phyloP scores from a whole-genome alignment of 208 protist species.

The Trypanosoma congolense region DNA sequence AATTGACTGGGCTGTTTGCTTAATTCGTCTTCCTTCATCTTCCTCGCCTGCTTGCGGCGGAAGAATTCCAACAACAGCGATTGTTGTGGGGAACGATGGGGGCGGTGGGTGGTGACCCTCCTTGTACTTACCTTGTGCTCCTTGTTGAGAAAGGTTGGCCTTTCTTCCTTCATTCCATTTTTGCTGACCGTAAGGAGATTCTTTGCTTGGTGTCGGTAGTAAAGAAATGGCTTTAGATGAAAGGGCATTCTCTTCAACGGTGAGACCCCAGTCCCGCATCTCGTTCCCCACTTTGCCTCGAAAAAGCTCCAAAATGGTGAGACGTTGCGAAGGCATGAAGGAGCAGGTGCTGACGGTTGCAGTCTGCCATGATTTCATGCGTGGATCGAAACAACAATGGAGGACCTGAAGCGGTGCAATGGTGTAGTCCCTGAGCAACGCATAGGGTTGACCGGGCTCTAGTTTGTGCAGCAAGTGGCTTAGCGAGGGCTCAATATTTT shows the following conservation, averaged over 20 bases:
- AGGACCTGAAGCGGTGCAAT: constrained; percentile 76
- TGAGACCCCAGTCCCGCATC: constrained; percentile 66
- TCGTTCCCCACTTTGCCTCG: constrained; percentile 27
- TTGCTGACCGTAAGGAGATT: not conserved
- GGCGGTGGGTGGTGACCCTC: constrained; percentile 37
- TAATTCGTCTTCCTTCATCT: constrained; percentile 29
- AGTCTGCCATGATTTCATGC: constrained; percentile 69
- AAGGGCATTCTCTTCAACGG: constrained; percentile 31
- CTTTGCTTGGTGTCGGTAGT: constrained; percentile 56
- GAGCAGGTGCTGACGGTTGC: constrained; percentile 53
- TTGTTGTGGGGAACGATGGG: constrained; percentile 40
- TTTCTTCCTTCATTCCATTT: not conserved
- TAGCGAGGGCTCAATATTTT: constrained; percentile 32
- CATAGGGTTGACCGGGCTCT: constrained; percentile 70
- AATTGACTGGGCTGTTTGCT: constrained; percentile 45
- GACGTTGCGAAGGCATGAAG: constrained; percentile 59
- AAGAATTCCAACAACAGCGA: constrained; percentile 54
- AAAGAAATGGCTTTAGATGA: constrained; percentile 49
- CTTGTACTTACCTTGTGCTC: too few relatives aligned
- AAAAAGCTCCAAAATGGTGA: constrained; percentile 44
- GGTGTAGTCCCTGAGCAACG: constrained; percentile 53
- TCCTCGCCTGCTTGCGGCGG: constrained; percentile 38
- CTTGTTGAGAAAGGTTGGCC: not conserved
- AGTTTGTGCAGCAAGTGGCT: constrained; percentile 33
- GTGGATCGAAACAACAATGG: constrained; percentile 85